Base-by-base conservation (phyloP, 176 grass and related monocot genomes). In the Oryza punctata region DNA sequence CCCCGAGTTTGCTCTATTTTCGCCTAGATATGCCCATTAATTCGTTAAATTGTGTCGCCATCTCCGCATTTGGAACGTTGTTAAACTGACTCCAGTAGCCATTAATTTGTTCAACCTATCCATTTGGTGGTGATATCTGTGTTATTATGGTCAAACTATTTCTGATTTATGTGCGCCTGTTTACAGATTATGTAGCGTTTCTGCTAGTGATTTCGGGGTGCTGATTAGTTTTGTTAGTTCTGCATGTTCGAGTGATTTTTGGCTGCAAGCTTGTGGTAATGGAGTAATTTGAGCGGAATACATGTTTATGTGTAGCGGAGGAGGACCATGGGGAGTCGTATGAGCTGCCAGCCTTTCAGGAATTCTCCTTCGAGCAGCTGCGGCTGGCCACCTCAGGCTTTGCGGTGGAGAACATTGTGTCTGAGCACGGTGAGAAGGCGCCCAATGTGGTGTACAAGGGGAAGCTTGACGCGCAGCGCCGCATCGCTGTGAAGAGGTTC, bases 381-480 rank as follows among this genome's bases (percentile, higher is more conserved):
- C 73, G 96, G 14, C 80, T 98, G 13, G 96, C 96, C 5, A 98
- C 96, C 3, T 90, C 93, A 0, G 96, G 96, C 11, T 98, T 98
- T 26, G 93, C 91, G 0, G 87, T 86, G 2, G 93, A 95, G 76
- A 98, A 98, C 80, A 95, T 95, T 32, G 96, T 98, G 21, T 98
- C 96, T 2, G 96, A 98, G 87, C 93, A 95, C 0, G 96, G 96
- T 4, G 96, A 95, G 87, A 98, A 98, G 87, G 96, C 96, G 11
- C 96, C 96, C 65, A 98, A 98, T 88, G 96, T 98, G 12, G 93
- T 98, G 3, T 98, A 95, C 89, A 98, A 95, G 84, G 96, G 96
- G n/a, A 98, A 95, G 83, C 80, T 98, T 69, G 93, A 90, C 44
- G 91, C 93, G 1, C 96, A 95, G 77, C 84, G 87, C 12, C 88